Conservation (phyloP, 2,329 filamentous ascomycete genomes). For the Penicillium sp. region DNA sequence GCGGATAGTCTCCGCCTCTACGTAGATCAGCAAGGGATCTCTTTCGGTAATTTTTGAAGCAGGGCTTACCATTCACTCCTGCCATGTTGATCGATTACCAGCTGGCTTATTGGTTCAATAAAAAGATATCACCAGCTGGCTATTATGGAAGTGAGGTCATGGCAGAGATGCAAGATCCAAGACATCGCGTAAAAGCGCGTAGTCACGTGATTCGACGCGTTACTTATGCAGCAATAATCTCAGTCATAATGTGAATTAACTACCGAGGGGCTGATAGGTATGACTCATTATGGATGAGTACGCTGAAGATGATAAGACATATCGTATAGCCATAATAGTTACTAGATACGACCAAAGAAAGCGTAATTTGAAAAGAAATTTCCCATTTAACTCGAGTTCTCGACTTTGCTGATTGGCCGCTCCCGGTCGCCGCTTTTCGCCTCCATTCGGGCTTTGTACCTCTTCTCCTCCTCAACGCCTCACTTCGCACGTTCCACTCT, state of each 20-base stretch:
- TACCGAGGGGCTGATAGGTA: background rate
- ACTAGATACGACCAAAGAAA: too few species aligned
- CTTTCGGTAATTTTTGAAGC: background rate
- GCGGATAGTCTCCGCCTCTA: constrained; percentile 79
- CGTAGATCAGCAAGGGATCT: constrained; percentile 2
- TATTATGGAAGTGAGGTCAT: background rate
- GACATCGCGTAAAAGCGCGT: constrained; percentile 18
- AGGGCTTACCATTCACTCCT: constrained; percentile 26
- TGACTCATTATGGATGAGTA: background rate
- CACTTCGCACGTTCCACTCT: constrained; percentile 3
- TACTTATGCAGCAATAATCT: background rate
- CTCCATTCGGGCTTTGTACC: constrained; percentile 7
- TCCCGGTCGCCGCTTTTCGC: constrained; percentile 2
- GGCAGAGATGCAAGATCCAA: background rate
- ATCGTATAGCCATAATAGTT: background rate
- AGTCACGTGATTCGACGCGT: constrained; percentile 22
- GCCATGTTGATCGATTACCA: constrained; percentile 22
- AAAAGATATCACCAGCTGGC: constrained; percentile 1
- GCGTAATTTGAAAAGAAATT: background rate
- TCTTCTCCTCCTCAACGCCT: constrained; percentile 12
- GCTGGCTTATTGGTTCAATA: background rate
- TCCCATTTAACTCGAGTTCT: background rate
- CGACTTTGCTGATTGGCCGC: background rate
- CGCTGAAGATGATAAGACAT: background rate
- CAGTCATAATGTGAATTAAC: background rate